Evolutionary conservation across 177 flowering plant genomes (phyloP).

Genomic region (Tripterygium wilfordii): DNA sequence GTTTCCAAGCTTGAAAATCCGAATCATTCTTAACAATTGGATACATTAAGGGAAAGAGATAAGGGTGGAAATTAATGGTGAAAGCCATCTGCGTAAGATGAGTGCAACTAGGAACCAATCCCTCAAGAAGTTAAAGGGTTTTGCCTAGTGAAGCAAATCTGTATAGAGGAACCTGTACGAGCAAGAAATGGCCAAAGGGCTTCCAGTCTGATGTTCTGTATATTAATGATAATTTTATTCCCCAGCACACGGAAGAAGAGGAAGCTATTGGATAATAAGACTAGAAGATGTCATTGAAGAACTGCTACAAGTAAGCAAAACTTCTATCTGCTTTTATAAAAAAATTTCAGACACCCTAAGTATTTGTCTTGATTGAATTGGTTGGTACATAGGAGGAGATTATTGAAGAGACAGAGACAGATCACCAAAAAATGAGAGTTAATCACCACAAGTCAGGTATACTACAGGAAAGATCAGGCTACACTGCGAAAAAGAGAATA

Average conservation of each 20-base stretch:
- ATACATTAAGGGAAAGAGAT: conserved; percentile 17
- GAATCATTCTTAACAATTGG: no score
- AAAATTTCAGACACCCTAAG: background rate
- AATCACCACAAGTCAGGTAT: conserved; percentile 18
- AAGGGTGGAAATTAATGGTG: conserved; percentile 24
- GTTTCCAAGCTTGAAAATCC: no score
- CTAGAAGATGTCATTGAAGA: conserved; percentile 49
- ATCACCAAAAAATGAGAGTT: no score
- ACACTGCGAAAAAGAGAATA: background rate
- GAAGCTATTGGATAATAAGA: conserved; percentile 44
- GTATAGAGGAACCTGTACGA: conserved; percentile 1
- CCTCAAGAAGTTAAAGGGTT: conserved; percentile 12
- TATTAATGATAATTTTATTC: conserved; percentile 12
- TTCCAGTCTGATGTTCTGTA: conserved; percentile 21
- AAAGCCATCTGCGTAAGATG: conserved; percentile 10
- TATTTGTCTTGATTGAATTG: conserved; percentile 4
- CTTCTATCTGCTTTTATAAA: background rate
- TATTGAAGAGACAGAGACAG: conserved; percentile 72
- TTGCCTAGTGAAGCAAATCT: background rate
- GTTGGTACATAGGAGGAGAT: conserved; percentile 67
- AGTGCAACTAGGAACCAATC: conserved; percentile 10
- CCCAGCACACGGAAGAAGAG: conserved; percentile 13
- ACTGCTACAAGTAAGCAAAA: conserved; percentile 27
- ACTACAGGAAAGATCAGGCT: background rate
- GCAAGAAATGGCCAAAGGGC: conserved; percentile 23